Evolutionary conservation across 2,329 filamentous ascomycete species (phyloP).

Genomic region (Cryphonectria naterciae): DNA sequence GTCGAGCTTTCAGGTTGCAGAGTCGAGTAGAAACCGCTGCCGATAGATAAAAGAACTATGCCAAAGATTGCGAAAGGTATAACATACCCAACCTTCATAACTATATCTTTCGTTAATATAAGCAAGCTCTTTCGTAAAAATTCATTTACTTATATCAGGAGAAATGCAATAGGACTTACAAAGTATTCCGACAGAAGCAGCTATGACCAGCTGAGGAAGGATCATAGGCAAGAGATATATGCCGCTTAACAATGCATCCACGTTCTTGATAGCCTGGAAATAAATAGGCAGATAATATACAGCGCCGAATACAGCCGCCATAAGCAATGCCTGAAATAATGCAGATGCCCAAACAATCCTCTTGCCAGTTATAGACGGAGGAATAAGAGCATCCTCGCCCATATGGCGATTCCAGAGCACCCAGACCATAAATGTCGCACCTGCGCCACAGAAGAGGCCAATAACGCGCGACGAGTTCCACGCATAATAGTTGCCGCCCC

Average conservation of each 20-base stretch:
- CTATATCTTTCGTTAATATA: neutral
- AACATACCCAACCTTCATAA: neutral
- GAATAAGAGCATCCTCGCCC: slow-evolving; percentile 35
- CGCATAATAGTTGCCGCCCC: slow-evolving; percentile 44
- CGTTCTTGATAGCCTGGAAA: slow-evolving; percentile 42
- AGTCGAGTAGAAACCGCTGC: neutral
- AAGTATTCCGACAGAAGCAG: too few species aligned
- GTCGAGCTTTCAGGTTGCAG: neutral
- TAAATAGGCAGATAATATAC: slow-evolving; percentile 42
- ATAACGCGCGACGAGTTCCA: slow-evolving; percentile 46
- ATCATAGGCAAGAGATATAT: slow-evolving; percentile 39
- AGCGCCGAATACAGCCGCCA: slow-evolving; percentile 31
- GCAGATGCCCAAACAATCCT: slow-evolving; percentile 28
- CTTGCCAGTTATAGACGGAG: slow-evolving; percentile 32
- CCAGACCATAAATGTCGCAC: slow-evolving; percentile 36
- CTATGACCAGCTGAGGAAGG: slow-evolving; percentile 2
- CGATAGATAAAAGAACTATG: neutral
- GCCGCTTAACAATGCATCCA: slow-evolving; percentile 39
- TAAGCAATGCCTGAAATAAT: slow-evolving; percentile 32
- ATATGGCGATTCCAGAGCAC: slow-evolving; percentile 45
- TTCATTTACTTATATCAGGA: slow-evolving; percentile 18
- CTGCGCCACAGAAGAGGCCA: slow-evolving; percentile 43
- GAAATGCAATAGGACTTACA: neutral
- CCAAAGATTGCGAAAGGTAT: neutral
- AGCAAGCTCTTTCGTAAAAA: neutral